Percentiles rank a stretch among this genome's conserved stretches.
These are phyloP conservation scores for Penstemon eatonii DNA, from an alignment of 257 asterid genomes.

Conservation along the genomic window DNA sequence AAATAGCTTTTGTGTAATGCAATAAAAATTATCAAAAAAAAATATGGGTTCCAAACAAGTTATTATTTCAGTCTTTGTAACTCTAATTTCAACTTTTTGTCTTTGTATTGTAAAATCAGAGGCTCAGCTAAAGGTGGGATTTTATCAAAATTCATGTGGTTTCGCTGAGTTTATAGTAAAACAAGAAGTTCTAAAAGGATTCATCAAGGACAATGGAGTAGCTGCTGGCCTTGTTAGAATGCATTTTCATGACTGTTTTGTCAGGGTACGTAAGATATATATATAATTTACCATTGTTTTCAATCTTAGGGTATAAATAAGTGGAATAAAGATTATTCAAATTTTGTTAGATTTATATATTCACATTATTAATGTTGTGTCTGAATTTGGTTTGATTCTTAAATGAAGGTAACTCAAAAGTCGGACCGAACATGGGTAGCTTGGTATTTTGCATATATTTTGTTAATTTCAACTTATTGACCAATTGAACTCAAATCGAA, in stretches of 20 bases:
- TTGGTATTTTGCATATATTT: too few species aligned
- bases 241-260: conserved; percentile 91
- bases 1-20: conserved; percentile 26
- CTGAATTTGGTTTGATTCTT: neutral
- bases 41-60: conserved; percentile 35
- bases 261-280: conserved; percentile 45
- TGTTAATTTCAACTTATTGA: too few species aligned
- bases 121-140: conserved; percentile 63
- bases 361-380: neutral
- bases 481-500: too few species aligned
- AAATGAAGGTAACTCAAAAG: too few species aligned
- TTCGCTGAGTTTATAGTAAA: conserved; percentile 57
- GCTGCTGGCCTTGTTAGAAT: conserved; percentile 81
- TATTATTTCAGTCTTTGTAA: conserved; percentile 1
- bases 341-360: too few species aligned
- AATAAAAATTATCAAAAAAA: conserved; percentile 14
- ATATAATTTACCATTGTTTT: neutral
- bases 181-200: conserved; percentile 53
- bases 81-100: conserved; percentile 25
- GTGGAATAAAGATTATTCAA: too few species aligned
- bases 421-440: too few species aligned
- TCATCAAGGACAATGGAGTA: conserved; percentile 47
- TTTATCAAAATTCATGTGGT: conserved; percentile 48
- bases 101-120: conserved; percentile 27
- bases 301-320: neutral